Base-by-base conservation (phyloP, 2,329 filamentous ascomycete genomes). In the Clonostachys rosea region DNA sequence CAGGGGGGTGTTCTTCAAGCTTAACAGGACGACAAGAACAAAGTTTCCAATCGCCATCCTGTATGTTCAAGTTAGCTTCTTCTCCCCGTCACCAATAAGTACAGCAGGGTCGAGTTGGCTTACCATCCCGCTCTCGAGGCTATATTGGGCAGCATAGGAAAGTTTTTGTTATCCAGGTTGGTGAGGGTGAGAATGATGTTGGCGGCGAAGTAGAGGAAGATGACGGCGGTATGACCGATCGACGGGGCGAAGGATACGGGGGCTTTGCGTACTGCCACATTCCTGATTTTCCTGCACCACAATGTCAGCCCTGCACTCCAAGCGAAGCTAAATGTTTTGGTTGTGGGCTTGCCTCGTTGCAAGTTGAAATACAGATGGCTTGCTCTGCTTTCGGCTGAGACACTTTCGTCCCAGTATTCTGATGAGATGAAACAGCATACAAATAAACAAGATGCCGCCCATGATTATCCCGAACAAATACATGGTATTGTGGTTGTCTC, bases 1-100 rank as follows among this genome's bases (percentile, higher is more conserved):
- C 16, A 83, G 58, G 0, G 79, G 80, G 0, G 79, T 83, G 55
- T 83, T 81, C 54, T 81, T 82, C 40, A 83, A 64, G 2, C 74
- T 68, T 14, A 84, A 62, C 43, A 82, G 74, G 12, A 80, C 64
- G 12, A 79, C 67, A 14, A 84, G 61, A 12, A 67, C 61, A 33
- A 80, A 58, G 53, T 83, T 83, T 11, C 51, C 56, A 14, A 70
- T 52, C 2, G 64, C 57, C 48, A 73, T 57, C 69, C 69, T 72
- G 30, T 7, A 30, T 20, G 8, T 5, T 34, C 4, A n/a, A n/a
- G 36, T 39, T 39, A 39, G 36, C 36, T 10, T 39, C 14, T n/a
- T 39, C 14, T 30, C 24, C 9, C 34, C 9, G 12, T n/a, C 6
- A 35, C 18, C 35, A 13, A 7, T 33, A 20, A 7, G 18, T 9